Conservation (phyloP, 768 basidiomycete species). For the Brasilioporus rufonigricans region DNA sequence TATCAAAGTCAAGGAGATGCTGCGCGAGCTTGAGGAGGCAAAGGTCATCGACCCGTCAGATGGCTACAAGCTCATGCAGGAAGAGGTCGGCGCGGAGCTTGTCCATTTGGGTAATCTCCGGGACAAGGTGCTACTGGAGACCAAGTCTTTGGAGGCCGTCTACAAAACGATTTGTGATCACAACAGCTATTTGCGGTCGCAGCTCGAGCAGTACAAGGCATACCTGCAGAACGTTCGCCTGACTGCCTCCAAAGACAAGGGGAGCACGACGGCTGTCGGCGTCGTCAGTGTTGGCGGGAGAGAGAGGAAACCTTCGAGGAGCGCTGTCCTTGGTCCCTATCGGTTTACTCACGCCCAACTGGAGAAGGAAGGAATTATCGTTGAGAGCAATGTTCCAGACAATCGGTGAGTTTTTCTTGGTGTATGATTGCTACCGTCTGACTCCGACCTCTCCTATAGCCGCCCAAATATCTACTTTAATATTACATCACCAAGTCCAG, state of each 20-base stretch:
- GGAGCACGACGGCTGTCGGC: conserved; percentile 83
- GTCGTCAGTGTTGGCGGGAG: conserved; percentile 96
- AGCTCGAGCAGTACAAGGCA: conserved; percentile 99
- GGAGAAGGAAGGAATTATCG: conserved; percentile 99
- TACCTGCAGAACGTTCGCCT: conserved; percentile 96
- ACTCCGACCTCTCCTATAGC: conserved; percentile 39
- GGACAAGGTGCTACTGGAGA: conserved; percentile 93
- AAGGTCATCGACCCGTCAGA: conserved; percentile 81
- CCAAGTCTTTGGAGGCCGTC: conserved; percentile 89
- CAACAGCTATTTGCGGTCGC: conserved; percentile 93
- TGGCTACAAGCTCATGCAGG: conserved; percentile 93
- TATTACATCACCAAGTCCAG: conserved; percentile 95
- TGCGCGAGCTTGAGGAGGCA: conserved; percentile 90
- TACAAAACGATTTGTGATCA: conserved; percentile 99
- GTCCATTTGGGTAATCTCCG: conserved; percentile 94
- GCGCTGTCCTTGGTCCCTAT: conserved; percentile 89
- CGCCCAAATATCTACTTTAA: conserved; percentile 99
- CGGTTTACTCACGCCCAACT: conserved; percentile 97
- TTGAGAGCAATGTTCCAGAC: conserved; percentile 98
- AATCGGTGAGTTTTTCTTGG: conserved; percentile 62
- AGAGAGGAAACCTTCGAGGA: conserved; percentile 90
- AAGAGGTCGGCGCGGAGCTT: conserved; percentile 94
- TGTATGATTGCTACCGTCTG: not conserved
- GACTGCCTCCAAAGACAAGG: conserved; percentile 86
- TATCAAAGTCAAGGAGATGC: conserved; percentile 99